Evolutionary conservation across 2,329 filamentous ascomycete species (phyloP), one percentile per base, ranked within the genome.

Genomic region (Epichloe gansuensis): DNA sequence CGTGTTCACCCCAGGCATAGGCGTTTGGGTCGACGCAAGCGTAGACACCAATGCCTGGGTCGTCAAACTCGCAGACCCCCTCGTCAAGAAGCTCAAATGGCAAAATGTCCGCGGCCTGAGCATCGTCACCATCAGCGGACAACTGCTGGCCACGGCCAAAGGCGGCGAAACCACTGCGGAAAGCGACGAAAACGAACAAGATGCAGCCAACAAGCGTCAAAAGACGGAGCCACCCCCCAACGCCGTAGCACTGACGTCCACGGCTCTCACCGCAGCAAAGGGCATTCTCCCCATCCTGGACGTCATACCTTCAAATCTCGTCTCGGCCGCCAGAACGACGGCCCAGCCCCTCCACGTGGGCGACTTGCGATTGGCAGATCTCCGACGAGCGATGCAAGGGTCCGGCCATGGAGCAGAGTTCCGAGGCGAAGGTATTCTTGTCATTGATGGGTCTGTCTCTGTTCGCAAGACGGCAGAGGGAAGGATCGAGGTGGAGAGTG

Each of bases 1-100:
- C 56, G 87, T 98, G 5, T 91, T 91, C 64, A 89, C 88, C 0
- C 93, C 93, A 1, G 68, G 72, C 9, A 73, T 87, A n/a, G 89
- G 89, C 25, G 73, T 77, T 36, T 73, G 76, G 13, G 77, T 98
- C 42, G 84, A 98, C 66, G 93, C 91, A 12, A 96, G 90, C 62
- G 91, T 97, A 42, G 93, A 98, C 65, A 97, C 91, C 5, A 96
- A 97, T 64, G 90, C 93, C 4, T 98, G 94, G 93, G 84, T 87
- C 25, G 87, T 98, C 54, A 95, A 90, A 67, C 77, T 98, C 17
- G 89, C 88, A 47, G 87, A 91, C 59, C 74, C 80, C 44, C 80
- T 98, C 21, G 86, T 95, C 54, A 88, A 88, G 68, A 85, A 85
- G 59, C 76, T 98, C 54, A 88, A 87, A 63, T 97, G 93, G 93